These are phyloP conservation scores for Diplosphaera chodatii DNA, from an alignment of 139 green algal species.

Conservation along the genomic window DNA sequence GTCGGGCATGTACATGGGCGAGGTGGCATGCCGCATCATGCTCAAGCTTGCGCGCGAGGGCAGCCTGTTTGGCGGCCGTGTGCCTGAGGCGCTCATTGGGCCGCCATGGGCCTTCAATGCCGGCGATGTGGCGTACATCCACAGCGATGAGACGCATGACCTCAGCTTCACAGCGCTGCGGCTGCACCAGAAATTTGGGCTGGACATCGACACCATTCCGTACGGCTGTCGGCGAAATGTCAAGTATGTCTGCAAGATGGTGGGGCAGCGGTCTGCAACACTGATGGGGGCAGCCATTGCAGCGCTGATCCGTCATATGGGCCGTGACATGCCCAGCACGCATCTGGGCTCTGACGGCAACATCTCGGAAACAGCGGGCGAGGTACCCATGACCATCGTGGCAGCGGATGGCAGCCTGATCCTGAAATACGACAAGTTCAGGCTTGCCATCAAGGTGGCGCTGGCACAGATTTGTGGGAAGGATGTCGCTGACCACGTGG, in stretches of 20 bases:
- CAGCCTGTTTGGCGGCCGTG: slow-evolving; percentile 30
- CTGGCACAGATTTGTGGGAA: slow-evolving; percentile 16
- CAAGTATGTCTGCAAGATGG: slow-evolving; percentile 50
- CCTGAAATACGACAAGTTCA: slow-evolving; percentile 38
- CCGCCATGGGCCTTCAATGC: slow-evolving; percentile 19
- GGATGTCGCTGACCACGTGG: slow-evolving; percentile 3
- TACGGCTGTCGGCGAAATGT: slow-evolving; percentile 6
- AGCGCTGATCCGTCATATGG: slow-evolving; percentile 35
- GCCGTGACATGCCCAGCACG: slow-evolving; percentile 6
- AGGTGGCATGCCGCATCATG: slow-evolving; percentile 68
- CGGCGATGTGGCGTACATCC: slow-evolving; percentile 31
- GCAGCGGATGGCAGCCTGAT: slow-evolving; percentile 58
- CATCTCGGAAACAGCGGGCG: background rate
- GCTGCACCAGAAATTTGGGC: slow-evolving; percentile 12
- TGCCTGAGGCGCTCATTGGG: background rate
- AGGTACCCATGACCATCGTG: slow-evolving; percentile 13
- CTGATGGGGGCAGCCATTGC: slow-evolving; percentile 46
- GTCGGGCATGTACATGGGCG: slow-evolving; percentile 76
- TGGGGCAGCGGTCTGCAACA: slow-evolving; percentile 40
- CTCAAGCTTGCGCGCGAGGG: slow-evolving; percentile 32
- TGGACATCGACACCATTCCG: background rate
- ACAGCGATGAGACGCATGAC: slow-evolving; percentile 29
- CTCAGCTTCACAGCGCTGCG: background rate
- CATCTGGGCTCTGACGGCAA: background rate
- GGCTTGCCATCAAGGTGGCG: slow-evolving; percentile 16